Base-by-base conservation (phyloP, 2,329 filamentous ascomycete genomes). In the Chaetomium sp. region DNA sequence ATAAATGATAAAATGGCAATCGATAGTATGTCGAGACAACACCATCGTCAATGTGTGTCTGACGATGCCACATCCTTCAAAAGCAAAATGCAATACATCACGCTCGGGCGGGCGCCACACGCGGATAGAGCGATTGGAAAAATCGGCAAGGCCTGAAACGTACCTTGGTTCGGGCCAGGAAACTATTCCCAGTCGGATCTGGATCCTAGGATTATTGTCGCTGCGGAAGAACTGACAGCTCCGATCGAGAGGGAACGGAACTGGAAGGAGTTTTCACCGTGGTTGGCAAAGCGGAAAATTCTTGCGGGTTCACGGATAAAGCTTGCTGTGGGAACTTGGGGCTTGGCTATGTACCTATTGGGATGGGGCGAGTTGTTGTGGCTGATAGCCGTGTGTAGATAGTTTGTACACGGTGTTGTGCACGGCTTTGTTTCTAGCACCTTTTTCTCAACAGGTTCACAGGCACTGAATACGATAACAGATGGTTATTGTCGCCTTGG, bases 201-300 rank as follows among this genome's bases (percentile, higher is more conserved):
- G 65, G 60, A 60, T 62, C 62, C 65, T 63, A 68, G 60, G 60
- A 65, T 63, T 54, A 50, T 63, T 64, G 59, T 72, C 70, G 70
- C 70, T 67, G 70, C 70, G 70, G 70, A 72, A 72, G 70, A 72
- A 72, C 69, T 69, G 68, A 67, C 66, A 64, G 69, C 63, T 72
- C 70, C 70, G 70, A 72, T 60, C 33, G 42, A 38, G 38, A 49
- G 38, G 70, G 68, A 70, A 69, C 69, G 69, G 70, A 56, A 56
- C 53, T 56, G 53, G 53, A 70, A 68, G 69, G 69, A 72, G 69
- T 71, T 72, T 72, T 72, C 63, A 71, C 69, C 69, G 66, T 54
- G 65, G 33, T 55, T 59, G 57, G 57, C 63, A 51, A 53, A 13
- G 35, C 59, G 63, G 63, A 68, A 69, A 62, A 66, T 68, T 66